These are phyloP conservation scores for Thraustochytrium striatum DNA, from an alignment of 352 stramenopile species.

Conservation along the genomic window DNA sequence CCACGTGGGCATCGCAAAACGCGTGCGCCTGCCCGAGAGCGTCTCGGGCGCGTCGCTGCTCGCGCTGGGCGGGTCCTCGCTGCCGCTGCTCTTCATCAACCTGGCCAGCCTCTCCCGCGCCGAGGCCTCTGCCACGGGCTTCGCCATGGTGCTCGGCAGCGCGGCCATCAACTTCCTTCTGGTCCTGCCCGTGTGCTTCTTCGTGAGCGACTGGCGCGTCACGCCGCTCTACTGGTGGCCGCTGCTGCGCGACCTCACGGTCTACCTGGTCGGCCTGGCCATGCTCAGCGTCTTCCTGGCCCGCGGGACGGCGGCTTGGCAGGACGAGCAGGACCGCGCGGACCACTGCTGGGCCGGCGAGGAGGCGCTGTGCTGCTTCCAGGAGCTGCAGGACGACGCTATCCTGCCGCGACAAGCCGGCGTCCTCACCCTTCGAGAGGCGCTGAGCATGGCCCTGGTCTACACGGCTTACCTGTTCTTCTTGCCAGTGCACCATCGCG, in stretches of 20 bases:
- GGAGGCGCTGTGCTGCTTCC: conserved; percentile 28
- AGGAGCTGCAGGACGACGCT: not conserved
- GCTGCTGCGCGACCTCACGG: conserved; percentile 4
- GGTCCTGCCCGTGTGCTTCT: conserved; percentile 16
- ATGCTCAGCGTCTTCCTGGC: not conserved
- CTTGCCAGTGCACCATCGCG: no score
- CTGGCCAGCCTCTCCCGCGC: not conserved
- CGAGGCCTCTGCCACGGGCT: conserved; percentile 6
- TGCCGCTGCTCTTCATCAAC: conserved; percentile 40
- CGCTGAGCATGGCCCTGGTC: not conserved
- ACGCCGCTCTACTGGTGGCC: conserved; percentile 32
- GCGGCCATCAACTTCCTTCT: conserved; percentile 35
- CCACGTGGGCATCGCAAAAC: conserved; percentile 8
- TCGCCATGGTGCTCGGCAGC: not conserved
- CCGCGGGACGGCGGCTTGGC: not conserved
- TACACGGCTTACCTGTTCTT: conserved; percentile 13
- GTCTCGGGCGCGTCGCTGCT: conserved; percentile 8
- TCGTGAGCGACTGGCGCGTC: not conserved
- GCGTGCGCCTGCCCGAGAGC: not conserved
- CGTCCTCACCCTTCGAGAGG: conserved; percentile 11
- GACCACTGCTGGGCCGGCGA: conserved; percentile 11
- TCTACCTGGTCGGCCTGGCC: conserved; percentile 10
- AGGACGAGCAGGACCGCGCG: not conserved
- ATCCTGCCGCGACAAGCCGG: not conserved
- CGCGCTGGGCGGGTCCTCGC: conserved; percentile 2